Evolutionary conservation across 1,139 yeast species (phyloP), one percentile per base, ranked within the genome.

Genomic region (Diutina ranongensis): DNA sequence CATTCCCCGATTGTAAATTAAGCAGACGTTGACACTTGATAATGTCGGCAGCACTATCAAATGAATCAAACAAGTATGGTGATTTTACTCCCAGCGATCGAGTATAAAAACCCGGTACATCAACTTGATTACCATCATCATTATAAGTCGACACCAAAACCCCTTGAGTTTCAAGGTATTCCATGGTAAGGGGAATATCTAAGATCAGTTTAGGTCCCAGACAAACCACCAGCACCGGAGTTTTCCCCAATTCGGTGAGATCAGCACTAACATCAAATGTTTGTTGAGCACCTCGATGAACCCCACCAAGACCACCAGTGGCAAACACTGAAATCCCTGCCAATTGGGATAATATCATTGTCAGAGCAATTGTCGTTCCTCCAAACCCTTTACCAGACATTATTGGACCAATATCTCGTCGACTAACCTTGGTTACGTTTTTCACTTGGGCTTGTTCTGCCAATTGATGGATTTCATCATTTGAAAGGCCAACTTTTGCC

Each of bases 301-400:
- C 95, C 15, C 97, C 97, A 8, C 97, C 96, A 25, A 87, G 69
- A 1, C 97, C 97, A 35, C 97, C 97, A 2, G 96, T 88, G 1
- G 94, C 94, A 69, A 87, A 88, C 19, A 88, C 88, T 52, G 76
- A 73, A 54, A 87, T 84, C 0, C 94, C 94, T 0, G 89, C 89
- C 56, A 65, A 57, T 47, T 80, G 71, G 0, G 95, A 81, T 15
- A 88, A 61, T 15, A 87, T 83, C 94, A 87, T 85, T 0, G 96
- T 87, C 45, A 85, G 82, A 1, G 96, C 87, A 50, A 87, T 85
- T 0, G 97, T 87, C 1, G 97, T 88, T 1, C 96, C 96, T 3
- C 97, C 97, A 47, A 75, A 68, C 31, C 78, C 60, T 40, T 67
- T 64, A 40, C 70, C 65, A 22, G 89, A 77, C 77, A 86, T 76